Evolutionary conservation across 306 rosid species (phyloP).

Genomic region (Quercus engelmannii): DNA sequence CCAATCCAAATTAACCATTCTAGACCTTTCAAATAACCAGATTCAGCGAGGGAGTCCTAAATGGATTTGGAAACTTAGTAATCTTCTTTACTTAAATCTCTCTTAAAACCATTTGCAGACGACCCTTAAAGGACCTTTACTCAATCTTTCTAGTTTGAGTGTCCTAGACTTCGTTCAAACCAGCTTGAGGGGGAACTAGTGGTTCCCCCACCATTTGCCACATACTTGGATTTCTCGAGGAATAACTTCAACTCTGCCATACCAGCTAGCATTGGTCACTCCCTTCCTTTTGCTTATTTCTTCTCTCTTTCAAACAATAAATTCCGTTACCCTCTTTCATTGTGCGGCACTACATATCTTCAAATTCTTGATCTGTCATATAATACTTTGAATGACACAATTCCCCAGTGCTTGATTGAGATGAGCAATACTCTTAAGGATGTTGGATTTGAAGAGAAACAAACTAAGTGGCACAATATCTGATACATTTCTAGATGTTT

Average conservation of each 20-base stretch:
- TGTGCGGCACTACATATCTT: not conserved
- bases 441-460: no score
- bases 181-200: constrained; percentile 31
- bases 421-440: not conserved
- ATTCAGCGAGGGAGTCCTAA: not conserved
- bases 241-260: constrained; percentile 38
- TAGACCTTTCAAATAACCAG: constrained; percentile 5
- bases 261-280: constrained; percentile 11
- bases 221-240: constrained; percentile 28
- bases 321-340: not conserved
- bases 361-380: constrained; percentile 9
- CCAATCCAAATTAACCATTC: not conserved
- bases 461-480: not conserved
- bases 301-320: constrained; percentile 10
- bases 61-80: fast-evolving
- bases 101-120: not conserved
- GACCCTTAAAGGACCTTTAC: not conserved
- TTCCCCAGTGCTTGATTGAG: constrained; percentile 26
- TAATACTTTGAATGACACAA: constrained; percentile 2
- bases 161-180: constrained; percentile 42
- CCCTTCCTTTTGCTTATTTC: not conserved
- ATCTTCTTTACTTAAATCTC: not conserved
- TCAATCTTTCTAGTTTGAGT: not conserved
- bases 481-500: constrained; percentile 3
- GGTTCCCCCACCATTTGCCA: fast-evolving